phyloP scores from a whole-genome alignment of 2,329 filamentous ascomycete species.

The Fusarium tjaetaba region DNA sequence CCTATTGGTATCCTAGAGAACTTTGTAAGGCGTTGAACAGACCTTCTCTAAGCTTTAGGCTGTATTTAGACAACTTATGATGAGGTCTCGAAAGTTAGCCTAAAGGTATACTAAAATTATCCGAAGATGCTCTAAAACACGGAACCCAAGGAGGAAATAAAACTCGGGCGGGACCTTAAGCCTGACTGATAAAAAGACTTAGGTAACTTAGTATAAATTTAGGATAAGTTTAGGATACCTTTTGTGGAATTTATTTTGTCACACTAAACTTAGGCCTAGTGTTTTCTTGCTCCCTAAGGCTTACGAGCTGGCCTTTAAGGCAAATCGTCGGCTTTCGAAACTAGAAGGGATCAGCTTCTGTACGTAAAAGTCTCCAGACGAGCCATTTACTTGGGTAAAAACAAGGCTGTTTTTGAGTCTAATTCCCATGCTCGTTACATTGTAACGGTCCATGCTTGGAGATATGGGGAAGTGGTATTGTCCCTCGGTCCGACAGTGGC shows the following conservation, averaged over 20 bases:
- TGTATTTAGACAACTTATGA: background rate
- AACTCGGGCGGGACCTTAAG: no score
- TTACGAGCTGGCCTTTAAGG: no score
- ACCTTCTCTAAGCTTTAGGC: background rate
- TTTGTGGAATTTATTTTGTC: no score
- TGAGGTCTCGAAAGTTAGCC: background rate
- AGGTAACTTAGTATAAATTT: no score
- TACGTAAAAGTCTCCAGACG: background rate
- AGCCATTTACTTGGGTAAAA: background rate
- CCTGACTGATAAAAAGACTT: no score
- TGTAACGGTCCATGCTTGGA: background rate
- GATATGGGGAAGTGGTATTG: background rate
- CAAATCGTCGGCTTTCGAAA: background rate
- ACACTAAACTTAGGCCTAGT: no score
- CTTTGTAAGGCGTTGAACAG: no score
- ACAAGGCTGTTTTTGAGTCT: slow-evolving; percentile 2
- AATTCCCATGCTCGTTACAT: background rate
- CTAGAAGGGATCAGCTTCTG: background rate
- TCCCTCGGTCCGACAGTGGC: slow-evolving; percentile 20
- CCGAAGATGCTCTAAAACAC: background rate
- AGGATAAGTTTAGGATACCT: no score
- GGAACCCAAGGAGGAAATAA: no score
- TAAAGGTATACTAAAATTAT: background rate
- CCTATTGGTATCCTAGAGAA: background rate
- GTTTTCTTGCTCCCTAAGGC: no score